Conservation (phyloP, 345 rosid species). For the Eucalyptus brandiana region DNA sequence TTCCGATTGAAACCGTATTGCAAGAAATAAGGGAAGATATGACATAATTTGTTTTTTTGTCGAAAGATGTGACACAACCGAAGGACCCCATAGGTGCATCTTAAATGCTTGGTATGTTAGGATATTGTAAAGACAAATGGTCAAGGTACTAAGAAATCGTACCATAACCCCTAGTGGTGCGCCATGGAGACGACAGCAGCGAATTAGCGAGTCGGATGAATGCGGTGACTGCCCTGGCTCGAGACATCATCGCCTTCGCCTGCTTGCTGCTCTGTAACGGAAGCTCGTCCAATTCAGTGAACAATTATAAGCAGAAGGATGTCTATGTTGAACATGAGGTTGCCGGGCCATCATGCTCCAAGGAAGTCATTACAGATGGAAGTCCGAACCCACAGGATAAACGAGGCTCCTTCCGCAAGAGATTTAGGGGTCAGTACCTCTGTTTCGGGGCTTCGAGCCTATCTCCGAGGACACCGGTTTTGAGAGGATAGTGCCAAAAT, state of each 20-base stretch:
- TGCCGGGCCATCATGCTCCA: slow-evolving; percentile 41
- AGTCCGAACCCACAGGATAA: slow-evolving; percentile 14
- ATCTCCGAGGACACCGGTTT: slow-evolving; percentile 26
- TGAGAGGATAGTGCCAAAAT: slow-evolving; percentile 20
- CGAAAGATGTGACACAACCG: no score
- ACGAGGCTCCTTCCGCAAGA: slow-evolving; percentile 25
- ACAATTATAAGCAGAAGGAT: slow-evolving; percentile 49
- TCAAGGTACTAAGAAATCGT: no score
- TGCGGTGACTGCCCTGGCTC: no score
- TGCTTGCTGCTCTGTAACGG: no score
- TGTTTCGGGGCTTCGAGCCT: slow-evolving; percentile 56
- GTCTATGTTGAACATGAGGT: slow-evolving; percentile 22
- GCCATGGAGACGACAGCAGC: no score
- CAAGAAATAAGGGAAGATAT: fast-evolving
- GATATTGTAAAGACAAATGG: no score
- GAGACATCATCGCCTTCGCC: no score
- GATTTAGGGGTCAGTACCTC: slow-evolving; percentile 45
- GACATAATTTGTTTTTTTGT: no score
- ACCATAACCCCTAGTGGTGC: no score
- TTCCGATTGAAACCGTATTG: fast-evolving
- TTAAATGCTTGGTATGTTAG: no score
- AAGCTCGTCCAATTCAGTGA: slow-evolving; percentile 28
- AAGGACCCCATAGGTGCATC: no score
- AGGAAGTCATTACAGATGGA: slow-evolving; percentile 8
- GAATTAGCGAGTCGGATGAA: no score